Evolutionary conservation across 2,329 filamentous ascomycete species (phyloP).

Genomic region (Thelonectria discophora): DNA sequence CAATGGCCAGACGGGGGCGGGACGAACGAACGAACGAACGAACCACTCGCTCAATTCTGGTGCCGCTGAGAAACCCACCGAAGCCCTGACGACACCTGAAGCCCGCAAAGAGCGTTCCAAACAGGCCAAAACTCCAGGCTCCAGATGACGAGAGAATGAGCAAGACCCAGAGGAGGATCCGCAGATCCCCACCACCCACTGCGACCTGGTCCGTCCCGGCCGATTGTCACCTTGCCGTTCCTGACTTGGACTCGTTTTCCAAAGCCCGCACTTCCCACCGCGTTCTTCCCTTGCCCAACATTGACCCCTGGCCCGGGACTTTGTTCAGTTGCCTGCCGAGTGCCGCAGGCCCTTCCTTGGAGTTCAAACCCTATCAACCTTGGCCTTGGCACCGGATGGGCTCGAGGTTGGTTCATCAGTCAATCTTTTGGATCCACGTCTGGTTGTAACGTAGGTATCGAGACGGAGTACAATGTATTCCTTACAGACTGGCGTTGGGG

Average conservation of each 20-base stretch:
- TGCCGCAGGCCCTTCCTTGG: slow-evolving; percentile 16
- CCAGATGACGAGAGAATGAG: slow-evolving; percentile 1
- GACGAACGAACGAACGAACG: slow-evolving; percentile 3
- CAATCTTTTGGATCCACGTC: slow-evolving; percentile 16
- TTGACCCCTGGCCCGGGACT: slow-evolving; percentile 30
- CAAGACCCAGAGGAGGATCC: slow-evolving; percentile 12
- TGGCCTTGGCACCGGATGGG: slow-evolving; percentile 7
- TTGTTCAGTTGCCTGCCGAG: slow-evolving; percentile 22
- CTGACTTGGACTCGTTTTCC: slow-evolving; percentile 38
- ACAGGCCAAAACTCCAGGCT: background rate
- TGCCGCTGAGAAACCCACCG: slow-evolving; percentile 7
- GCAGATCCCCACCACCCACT: slow-evolving; percentile 31
- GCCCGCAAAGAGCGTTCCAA: slow-evolving; percentile 9
- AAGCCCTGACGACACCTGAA: slow-evolving; percentile 14
- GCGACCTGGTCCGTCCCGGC: slow-evolving; percentile 38
- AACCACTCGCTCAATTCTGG: slow-evolving; percentile 8
- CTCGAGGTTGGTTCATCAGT: slow-evolving; percentile 18
- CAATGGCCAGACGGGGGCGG: background rate
- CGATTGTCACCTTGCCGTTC: slow-evolving; percentile 42
- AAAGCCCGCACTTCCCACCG: slow-evolving; percentile 26
- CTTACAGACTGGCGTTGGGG: slow-evolving; percentile 6
- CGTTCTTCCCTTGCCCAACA: slow-evolving; percentile 21
- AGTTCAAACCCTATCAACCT: slow-evolving; percentile 17
- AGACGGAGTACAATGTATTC: slow-evolving; percentile 11
- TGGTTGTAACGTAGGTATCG: background rate